phyloP scores from a whole-genome alignment of 139 green algal genomes.

The Chlorella sp. region DNA sequence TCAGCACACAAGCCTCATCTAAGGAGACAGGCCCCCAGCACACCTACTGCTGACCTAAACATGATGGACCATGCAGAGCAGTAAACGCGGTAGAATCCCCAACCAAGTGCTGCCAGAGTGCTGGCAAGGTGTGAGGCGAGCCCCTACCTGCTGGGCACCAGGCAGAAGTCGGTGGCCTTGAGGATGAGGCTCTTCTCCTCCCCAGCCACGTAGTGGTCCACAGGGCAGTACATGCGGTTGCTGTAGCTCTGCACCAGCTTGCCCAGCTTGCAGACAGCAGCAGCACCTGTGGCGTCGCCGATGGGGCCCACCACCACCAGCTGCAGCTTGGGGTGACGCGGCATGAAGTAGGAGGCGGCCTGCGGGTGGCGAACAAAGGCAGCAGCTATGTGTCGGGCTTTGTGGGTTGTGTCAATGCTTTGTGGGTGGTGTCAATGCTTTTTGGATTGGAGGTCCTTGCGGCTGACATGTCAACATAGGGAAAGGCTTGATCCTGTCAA shows the following conservation, averaged over 20 bases:
- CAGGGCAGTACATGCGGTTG: slow-evolving; percentile 21
- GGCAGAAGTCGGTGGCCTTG: slow-evolving; percentile 33
- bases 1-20: too few species aligned
- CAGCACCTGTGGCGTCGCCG: slow-evolving; percentile 24
- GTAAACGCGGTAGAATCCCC: slow-evolving; percentile 41
- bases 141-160: slow-evolving; percentile 38
- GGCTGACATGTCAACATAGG: too few species aligned
- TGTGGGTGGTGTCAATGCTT: too few species aligned
- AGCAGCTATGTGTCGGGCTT: too few species aligned
- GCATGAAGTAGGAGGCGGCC: slow-evolving; percentile 15
- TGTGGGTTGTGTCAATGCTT: too few species aligned
- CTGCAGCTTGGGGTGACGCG: slow-evolving; percentile 10
- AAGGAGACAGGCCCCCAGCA: too few species aligned
- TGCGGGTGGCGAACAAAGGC: too few species aligned
- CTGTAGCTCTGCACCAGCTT: slow-evolving; percentile 15
- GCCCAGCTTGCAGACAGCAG: slow-evolving; percentile 7
- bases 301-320: slow-evolving; percentile 33
- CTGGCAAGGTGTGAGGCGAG: too few species aligned
- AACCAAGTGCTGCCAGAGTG: slow-evolving; percentile 39
- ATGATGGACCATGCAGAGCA: too few species aligned
- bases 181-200: slow-evolving; percentile 30
- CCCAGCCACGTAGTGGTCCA: slow-evolving; percentile 34
- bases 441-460: too few species aligned
- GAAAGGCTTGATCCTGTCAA: too few species aligned
- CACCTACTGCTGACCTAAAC: too few species aligned